A percentile compares a stretch with the other conserved stretches of the same genome.
Conservation (phyloP, 2,329 filamentous ascomycete genomes). For the Colletotrichum gigasporum region DNA sequence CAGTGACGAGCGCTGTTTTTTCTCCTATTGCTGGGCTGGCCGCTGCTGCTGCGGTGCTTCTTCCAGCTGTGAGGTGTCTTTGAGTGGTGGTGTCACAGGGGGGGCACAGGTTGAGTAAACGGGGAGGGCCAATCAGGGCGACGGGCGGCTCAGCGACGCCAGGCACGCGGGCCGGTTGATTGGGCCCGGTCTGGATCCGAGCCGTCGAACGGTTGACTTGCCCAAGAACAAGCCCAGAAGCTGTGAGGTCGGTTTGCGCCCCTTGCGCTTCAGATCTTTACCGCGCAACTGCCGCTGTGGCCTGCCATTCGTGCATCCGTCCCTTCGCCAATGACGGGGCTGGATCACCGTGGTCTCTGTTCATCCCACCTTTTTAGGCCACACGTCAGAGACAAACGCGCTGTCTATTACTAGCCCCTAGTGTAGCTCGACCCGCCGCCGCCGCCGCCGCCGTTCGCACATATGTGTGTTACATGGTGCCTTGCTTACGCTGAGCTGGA, state of each 20-base stretch:
- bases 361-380: constrained; percentile 16
- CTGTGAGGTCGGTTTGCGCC: constrained; percentile 25
- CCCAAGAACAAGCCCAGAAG: too few relatives aligned
- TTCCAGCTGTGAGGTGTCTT: background rate
- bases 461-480: constrained; percentile 1
- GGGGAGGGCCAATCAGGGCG: constrained; percentile 13
- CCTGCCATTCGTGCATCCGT: constrained; percentile 28
- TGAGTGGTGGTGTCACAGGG: background rate
- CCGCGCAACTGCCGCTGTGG: constrained; percentile 28
- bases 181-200: constrained; percentile 17
- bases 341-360: constrained; percentile 19
- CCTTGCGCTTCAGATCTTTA: constrained; percentile 32
- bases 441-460: background rate
- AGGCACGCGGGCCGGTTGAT: constrained; percentile 22
- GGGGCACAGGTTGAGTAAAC: constrained; percentile 7
- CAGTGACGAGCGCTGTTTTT: background rate
- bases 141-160: background rate
- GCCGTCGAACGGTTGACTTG: background rate
- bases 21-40: too few relatives aligned
- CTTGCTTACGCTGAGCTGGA: background rate
- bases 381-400: background rate
- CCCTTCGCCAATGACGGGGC: constrained; percentile 26
- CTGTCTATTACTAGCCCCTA: background rate
- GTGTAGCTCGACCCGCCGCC: too few relatives aligned
- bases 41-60: background rate